These are phyloP conservation scores for Rhizopus arrhizus DNA, from an alignment of 371 early-diverging fungal species.

Conservation along the genomic window DNA sequence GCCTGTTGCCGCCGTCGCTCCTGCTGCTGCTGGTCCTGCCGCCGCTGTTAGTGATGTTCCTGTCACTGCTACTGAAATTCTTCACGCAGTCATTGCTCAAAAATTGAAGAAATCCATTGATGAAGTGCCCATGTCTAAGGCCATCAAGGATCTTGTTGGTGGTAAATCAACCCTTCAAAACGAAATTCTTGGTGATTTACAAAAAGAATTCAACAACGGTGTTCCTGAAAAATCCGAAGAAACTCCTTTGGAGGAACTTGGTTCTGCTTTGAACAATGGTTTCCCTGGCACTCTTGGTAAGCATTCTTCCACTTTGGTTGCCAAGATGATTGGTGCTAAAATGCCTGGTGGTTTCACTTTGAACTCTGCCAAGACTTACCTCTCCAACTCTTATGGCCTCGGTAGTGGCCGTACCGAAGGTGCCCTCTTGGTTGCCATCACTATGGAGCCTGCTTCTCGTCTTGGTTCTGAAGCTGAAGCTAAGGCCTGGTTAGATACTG, in stretches of 20 bases:
- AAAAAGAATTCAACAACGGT: slow-evolving; percentile 86
- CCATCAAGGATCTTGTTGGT: slow-evolving; percentile 92
- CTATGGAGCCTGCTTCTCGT: slow-evolving; percentile 87
- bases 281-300: slow-evolving; percentile 83
- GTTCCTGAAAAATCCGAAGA: slow-evolving; percentile 95
- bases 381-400: slow-evolving; percentile 77
- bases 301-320: slow-evolving; percentile 74
- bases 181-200: slow-evolving; percentile 94
- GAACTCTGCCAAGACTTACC: slow-evolving; percentile 75
- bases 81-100: slow-evolving; percentile 85
- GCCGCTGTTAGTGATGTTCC: slow-evolving; percentile 70
- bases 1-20: slow-evolving; percentile 9
- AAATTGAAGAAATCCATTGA: slow-evolving; percentile 86
- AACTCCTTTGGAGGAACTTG: slow-evolving; percentile 84
- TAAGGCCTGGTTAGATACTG: slow-evolving; percentile 84
- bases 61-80: slow-evolving; percentile 75
- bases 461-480: slow-evolving; percentile 83
- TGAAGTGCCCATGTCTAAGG: slow-evolving; percentile 76
- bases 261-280: slow-evolving; percentile 63
- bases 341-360: slow-evolving; percentile 94
- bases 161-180: slow-evolving; percentile 97
- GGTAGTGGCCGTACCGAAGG: slow-evolving; percentile 86
- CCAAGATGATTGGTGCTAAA: slow-evolving; percentile 86
- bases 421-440: slow-evolving; percentile 79
- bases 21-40: slow-evolving; percentile 22